Conservation (phyloP, 2,329 filamentous ascomycete species). For the Aschersonia sp. region DNA sequence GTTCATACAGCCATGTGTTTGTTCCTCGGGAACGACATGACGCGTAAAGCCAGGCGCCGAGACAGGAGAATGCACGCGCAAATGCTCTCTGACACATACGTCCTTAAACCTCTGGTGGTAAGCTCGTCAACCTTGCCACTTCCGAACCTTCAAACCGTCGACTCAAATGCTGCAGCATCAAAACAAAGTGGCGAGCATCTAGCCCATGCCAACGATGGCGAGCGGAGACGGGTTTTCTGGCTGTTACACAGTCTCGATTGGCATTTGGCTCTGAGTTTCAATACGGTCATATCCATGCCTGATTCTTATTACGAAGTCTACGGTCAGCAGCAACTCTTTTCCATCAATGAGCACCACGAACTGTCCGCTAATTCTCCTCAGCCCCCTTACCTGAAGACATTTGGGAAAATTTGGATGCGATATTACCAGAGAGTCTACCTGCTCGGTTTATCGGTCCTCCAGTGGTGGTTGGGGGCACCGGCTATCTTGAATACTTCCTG, state of each 20-base stretch:
- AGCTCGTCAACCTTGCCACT: no score
- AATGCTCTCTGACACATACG: no score
- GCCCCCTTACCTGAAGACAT: constrained; percentile 24
- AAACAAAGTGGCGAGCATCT: no score
- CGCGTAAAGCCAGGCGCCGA: no score
- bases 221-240: constrained; percentile 32
- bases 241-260: constrained; percentile 30
- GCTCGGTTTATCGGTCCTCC: constrained; percentile 22
- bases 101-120: no score
- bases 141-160: no score
- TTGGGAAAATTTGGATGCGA: constrained; percentile 23
- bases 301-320: constrained; percentile 30
- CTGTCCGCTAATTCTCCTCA: constrained; percentile 1
- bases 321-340: constrained; percentile 9
- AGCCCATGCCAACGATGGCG: no score
- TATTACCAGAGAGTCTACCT: constrained; percentile 15
- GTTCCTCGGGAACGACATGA: no score
- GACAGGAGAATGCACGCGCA: no score
- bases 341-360: no score
- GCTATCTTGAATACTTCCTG: constrained; percentile 34
- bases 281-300: constrained; percentile 25
- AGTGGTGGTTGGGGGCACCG: constrained; percentile 22
- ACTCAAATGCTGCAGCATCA: no score
- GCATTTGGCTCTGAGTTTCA: constrained; percentile 32
- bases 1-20: no score